Conservation (phyloP, 176 grass and related monocot species). For the Ensete glaucum region DNA sequence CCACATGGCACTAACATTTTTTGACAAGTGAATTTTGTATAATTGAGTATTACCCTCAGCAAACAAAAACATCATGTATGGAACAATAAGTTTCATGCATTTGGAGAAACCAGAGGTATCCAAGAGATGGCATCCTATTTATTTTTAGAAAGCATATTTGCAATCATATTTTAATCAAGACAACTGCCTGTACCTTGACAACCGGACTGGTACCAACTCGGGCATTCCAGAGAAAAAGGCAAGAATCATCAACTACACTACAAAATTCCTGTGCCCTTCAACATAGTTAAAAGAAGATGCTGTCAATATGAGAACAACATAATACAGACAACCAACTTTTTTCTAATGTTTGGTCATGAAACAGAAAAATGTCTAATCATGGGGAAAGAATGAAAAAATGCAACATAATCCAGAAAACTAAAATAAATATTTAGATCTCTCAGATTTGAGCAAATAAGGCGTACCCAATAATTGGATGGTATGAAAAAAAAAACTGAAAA, state of each 20-base stretch:
- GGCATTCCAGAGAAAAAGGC: slow-evolving; percentile 94
- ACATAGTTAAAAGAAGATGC: slow-evolving; percentile 1
- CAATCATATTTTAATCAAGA: background rate
- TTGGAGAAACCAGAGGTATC: no score
- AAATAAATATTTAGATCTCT: no score
- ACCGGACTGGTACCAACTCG: slow-evolving; percentile 56
- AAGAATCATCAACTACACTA: slow-evolving; percentile 91
- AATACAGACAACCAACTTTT: background rate
- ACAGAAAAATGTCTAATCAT: background rate
- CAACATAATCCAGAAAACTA: no score
- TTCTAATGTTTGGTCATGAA: background rate
- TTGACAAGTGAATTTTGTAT: background rate
- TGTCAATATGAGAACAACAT: background rate
- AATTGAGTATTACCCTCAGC: background rate
- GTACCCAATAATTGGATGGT: background rate
- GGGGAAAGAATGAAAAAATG: background rate
- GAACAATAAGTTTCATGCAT: no score
- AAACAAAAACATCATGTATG: background rate
- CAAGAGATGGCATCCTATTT: no score
- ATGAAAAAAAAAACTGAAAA: background rate
- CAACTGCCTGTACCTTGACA: slow-evolving; percentile 52
- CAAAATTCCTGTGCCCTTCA: slow-evolving; percentile 92
- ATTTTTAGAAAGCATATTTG: background rate
- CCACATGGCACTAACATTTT: no score
- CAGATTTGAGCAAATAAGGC: background rate